A percentile compares a stretch with the other conserved stretches of the same genome.
phyloP scores from a whole-genome alignment of 495 filamentous ascomycete species.

The Aspergillus haitiensis region DNA sequence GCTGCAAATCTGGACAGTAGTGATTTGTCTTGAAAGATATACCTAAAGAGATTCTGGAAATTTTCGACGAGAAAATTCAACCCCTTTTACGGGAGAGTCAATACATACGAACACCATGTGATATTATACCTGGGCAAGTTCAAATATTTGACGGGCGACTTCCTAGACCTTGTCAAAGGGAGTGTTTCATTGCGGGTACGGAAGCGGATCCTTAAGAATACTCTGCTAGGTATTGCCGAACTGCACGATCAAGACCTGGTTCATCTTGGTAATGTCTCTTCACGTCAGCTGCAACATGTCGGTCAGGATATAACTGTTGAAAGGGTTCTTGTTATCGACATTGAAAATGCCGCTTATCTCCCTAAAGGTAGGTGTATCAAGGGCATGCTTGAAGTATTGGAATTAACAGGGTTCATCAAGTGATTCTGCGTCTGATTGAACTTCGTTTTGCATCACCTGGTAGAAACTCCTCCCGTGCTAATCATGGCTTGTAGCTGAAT shows the following conservation, averaged over 20 bases:
- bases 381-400: conserved; percentile 14
- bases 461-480: no score
- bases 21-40: conserved; percentile 37
- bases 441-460: no score
- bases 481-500: no score
- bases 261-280: conserved; percentile 44
- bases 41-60: conserved; percentile 27
- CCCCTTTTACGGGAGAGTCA: conserved; percentile 34
- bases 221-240: conserved; percentile 43
- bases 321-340: conserved; percentile 37
- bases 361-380: conserved; percentile 29
- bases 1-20: conserved; percentile 27
- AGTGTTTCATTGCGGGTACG: conserved; percentile 33
- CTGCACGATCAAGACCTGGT: conserved; percentile 48
- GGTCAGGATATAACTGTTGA: conserved; percentile 34
- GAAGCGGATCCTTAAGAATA: conserved; percentile 45
- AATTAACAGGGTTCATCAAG: no score
- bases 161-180: conserved; percentile 42
- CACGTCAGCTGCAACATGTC: conserved; percentile 16
- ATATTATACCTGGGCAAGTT: conserved; percentile 44
- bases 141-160: conserved; percentile 42
- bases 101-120: conserved; percentile 35
- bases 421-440: no score
- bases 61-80: conserved; percentile 30
- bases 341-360: conserved; percentile 49